phyloP scores from a whole-genome alignment of 2,329 filamentous ascomycete species.

The Hypomyces perniciosus region DNA sequence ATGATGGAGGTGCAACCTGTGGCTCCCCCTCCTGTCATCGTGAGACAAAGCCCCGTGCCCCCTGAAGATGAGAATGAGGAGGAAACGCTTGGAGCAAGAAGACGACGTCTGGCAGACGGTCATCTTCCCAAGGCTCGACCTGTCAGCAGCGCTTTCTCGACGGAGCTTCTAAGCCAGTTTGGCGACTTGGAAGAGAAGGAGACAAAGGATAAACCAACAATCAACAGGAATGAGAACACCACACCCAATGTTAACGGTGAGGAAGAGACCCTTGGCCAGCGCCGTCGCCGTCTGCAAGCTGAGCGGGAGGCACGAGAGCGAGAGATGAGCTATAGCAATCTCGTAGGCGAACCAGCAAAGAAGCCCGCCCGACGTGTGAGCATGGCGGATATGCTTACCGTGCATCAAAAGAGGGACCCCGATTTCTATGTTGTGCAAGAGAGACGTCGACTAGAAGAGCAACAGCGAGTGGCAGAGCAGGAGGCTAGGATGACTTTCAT shows the following conservation, averaged over 20 bases:
- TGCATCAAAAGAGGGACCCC: constrained; percentile 34
- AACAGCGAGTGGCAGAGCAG: constrained; percentile 34
- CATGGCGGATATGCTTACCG: constrained; percentile 53
- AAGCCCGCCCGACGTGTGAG: constrained; percentile 35
- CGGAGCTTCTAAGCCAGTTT: constrained; percentile 62
- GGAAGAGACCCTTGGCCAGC: constrained; percentile 74
- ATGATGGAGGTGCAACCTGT: constrained; percentile 11
- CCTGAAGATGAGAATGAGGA: constrained; percentile 47
- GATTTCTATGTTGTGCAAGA: constrained; percentile 36
- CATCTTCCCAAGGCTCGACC: constrained; percentile 48
- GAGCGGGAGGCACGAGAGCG: constrained; percentile 58
- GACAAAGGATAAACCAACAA: constrained; percentile 29
- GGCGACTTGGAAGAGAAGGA: constrained; percentile 43
- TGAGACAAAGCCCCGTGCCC: constrained; percentile 32
- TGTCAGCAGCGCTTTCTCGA: constrained; percentile 60
- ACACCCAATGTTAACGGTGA: constrained; percentile 33
- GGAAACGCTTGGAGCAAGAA: constrained; percentile 61
- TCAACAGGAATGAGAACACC: constrained; percentile 33
- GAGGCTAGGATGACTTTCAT: constrained; percentile 45
- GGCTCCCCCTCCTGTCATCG: constrained; percentile 18
- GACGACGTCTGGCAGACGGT: constrained; percentile 54
- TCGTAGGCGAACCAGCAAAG: constrained; percentile 15
- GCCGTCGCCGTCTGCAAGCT: constrained; percentile 66
- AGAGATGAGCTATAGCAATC: constrained; percentile 40
- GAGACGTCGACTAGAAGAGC: constrained; percentile 35